A percentile compares a stretch with the other conserved stretches of the same genome.
Evolutionary conservation across 108 stramenopile genomes (phyloP).

Genomic region (Nitzschia sp.): DNA sequence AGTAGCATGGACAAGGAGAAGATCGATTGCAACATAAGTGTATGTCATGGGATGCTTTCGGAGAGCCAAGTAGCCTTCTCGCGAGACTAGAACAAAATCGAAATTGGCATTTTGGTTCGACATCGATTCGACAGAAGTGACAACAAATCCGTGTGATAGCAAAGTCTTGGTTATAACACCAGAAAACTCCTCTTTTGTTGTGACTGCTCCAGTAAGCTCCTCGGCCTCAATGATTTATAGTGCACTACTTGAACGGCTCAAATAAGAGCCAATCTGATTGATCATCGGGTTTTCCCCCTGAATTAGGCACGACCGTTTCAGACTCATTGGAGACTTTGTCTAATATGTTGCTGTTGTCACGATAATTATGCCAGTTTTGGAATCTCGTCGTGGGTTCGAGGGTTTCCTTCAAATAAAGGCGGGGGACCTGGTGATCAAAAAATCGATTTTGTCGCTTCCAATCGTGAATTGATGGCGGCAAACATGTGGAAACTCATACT

Average conservation of each 20-base stretch:
- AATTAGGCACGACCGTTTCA: constrained; percentile 15
- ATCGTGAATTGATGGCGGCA: constrained; percentile 59
- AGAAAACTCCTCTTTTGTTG: background rate
- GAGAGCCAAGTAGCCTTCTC: background rate
- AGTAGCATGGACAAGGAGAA: constrained; percentile 10
- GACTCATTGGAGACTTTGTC: background rate
- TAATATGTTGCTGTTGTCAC: constrained; percentile 19
- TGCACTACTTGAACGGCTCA: constrained; percentile 39
- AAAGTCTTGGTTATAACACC: background rate
- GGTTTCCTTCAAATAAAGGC: constrained; percentile 11
- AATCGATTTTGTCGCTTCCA: constrained; percentile 51
- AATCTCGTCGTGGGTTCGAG: constrained; percentile 5
- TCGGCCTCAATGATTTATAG: constrained; percentile 68
- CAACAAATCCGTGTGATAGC: constrained; percentile 1
- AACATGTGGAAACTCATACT: constrained; percentile 49
- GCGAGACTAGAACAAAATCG: background rate
- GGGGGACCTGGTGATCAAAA: constrained; percentile 27
- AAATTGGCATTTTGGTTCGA: background rate
- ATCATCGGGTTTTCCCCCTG: too few species aligned
- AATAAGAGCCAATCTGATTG: constrained; percentile 3
- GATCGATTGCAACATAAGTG: constrained; percentile 1
- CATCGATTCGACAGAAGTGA: background rate
- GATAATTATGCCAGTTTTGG: constrained; percentile 13
- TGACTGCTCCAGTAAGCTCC: constrained; percentile 28
- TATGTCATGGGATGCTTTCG: background rate